Percentiles rank a stretch among this genome's conserved stretches.
These are phyloP conservation scores for Roridomyces roridus DNA, from an alignment of 768 basidiomycete species.

Conservation along the genomic window DNA sequence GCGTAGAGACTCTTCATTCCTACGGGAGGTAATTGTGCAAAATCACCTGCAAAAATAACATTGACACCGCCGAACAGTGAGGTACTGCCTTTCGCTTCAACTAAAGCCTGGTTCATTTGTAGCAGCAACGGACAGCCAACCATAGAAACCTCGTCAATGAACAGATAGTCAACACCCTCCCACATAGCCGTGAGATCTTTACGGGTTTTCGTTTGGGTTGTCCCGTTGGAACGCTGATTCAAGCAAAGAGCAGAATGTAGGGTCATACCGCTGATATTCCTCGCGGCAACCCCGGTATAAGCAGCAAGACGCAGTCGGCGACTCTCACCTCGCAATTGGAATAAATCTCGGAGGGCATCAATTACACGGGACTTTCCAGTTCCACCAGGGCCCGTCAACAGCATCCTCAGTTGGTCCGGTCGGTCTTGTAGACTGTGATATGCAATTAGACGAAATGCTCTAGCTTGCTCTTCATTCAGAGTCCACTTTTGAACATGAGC, in stretches of 20 bases:
- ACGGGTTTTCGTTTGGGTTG: conserved; percentile 9
- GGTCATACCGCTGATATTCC: conserved; percentile 44
- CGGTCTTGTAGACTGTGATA: conserved; percentile 27
- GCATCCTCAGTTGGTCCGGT: conserved; percentile 36
- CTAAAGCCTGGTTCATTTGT: conserved; percentile 39
- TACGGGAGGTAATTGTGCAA: conserved; percentile 46
- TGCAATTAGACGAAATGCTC: conserved; percentile 38
- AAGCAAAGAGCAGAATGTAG: conserved; percentile 39
- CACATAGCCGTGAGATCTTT: conserved; percentile 33
- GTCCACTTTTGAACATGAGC: conserved; percentile 30
- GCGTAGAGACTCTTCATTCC: conserved; percentile 28
- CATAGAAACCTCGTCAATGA: conserved; percentile 49
- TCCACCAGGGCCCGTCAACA: conserved; percentile 43
- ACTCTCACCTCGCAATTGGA: conserved; percentile 23
- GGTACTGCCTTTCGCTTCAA: conserved; percentile 34
- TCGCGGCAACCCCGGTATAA: conserved; percentile 46
- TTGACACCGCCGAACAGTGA: conserved; percentile 44
- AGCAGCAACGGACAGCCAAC: conserved; percentile 38
- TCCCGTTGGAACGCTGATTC: conserved; percentile 9
- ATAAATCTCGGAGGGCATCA: conserved; percentile 38
- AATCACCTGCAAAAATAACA: conserved; percentile 40
- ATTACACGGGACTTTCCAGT: conserved; percentile 50
- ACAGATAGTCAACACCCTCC: conserved; percentile 27
- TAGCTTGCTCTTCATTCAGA: conserved; percentile 40
- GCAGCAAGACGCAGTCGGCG: conserved; percentile 36